phyloP scores from a whole-genome alignment of 176 grass and related monocot genomes.

The Elymus sibiricus region DNA sequence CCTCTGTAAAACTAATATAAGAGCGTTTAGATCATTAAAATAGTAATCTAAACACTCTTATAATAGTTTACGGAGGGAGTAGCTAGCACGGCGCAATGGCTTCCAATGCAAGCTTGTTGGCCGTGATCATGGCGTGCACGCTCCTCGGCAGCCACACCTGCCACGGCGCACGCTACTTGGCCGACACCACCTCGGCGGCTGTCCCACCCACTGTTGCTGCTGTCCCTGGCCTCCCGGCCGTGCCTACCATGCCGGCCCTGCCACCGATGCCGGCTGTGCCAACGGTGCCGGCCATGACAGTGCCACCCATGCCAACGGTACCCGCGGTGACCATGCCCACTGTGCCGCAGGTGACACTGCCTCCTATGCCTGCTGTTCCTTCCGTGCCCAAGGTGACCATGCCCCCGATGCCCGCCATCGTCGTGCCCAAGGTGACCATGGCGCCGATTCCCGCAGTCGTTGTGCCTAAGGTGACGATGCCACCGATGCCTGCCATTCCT shows the following conservation, averaged over 20 bases:
- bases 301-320: neutral
- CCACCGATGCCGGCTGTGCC: neutral
- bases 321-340: neutral
- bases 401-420: neutral
- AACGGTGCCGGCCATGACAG: neutral
- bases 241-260: neutral
- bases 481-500: neutral
- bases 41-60: too few species aligned
- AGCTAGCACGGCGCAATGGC: neutral
- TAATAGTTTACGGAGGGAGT: too few species aligned
- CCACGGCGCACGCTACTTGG: constrained; percentile 5
- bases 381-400: neutral
- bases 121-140: neutral
- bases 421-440: neutral
- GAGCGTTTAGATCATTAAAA: too few species aligned
- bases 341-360: neutral
- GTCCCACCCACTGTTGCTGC: neutral
- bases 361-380: neutral
- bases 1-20: too few species aligned
- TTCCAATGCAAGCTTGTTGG: constrained; percentile 7
- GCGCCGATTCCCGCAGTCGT: neutral
- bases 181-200: neutral
- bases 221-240: neutral
- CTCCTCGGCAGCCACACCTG: neutral
- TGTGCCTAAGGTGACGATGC: neutral